Conservation (phyloP, 129 eudicot genomes). For the Centaurea solstitialis region DNA sequence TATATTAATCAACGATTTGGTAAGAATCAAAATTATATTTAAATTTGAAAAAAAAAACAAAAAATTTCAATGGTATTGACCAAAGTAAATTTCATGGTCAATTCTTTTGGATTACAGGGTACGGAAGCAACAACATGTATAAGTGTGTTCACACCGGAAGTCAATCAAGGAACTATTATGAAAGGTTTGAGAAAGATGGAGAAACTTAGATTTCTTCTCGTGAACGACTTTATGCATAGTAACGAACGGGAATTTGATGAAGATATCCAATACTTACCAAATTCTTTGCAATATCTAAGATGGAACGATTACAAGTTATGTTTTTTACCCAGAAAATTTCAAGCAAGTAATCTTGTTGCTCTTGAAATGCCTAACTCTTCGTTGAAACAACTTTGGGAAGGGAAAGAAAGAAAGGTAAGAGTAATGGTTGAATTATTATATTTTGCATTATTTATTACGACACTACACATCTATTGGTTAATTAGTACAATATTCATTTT, state of each 20-base stretch:
- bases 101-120: not conserved
- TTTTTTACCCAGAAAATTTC: not conserved
- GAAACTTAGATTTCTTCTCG: not conserved
- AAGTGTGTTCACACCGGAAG: no score
- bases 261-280: no score
- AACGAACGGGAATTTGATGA: not conserved
- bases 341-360: constrained; percentile 1
- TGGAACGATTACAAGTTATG: not conserved
- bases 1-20: not conserved
- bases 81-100: not conserved
- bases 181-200: not conserved
- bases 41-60: no score
- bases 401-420: no score
- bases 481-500: not conserved
- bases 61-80: not conserved
- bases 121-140: not conserved
- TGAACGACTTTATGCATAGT: not conserved
- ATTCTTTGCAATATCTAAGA: no score
- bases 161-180: not conserved
- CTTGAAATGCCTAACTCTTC: not conserved
- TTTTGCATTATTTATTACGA: not conserved
- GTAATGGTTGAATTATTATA: no score
- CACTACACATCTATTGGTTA: not conserved
- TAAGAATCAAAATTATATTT: not conserved
- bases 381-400: not conserved